Evolutionary conservation across 2,329 filamentous ascomycete species (phyloP), one percentile per base, ranked within the genome.

Genomic region (Fusarium azukiicola): DNA sequence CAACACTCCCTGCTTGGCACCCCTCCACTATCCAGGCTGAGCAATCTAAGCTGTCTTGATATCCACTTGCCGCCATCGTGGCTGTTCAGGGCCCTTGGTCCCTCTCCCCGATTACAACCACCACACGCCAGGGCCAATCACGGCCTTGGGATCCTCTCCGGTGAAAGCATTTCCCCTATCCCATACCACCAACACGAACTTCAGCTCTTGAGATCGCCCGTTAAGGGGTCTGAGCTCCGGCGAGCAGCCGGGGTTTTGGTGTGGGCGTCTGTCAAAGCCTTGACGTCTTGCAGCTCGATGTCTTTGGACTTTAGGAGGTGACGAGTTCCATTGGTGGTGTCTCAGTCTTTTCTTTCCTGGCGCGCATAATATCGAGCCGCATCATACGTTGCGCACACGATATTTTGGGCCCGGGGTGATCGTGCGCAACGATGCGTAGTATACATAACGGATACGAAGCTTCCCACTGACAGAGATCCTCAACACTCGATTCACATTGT

Each of bases 21-120:
- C 40, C 40, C 46, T 47, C 64, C 64, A 67, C 64, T 67, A 67
- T 67, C 46, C 64, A 47, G 64, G 64, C 64, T 67, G 64, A 67
- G 64, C 64, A 67, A 67, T 67, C 64, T 50, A 67, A 40, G 21
- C 46, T 50, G 32, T 46, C 64, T 21, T 66, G 40, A 47, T 47
- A 49, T 27, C 64, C 46, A 46, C 64, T 50, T 36, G 32, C 23
- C 44, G 32, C 32, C 44, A 40, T 49, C 47, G 64, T 67, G 64
- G 64, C 64, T 67, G 64, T 52, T 67, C 46, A 50, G 16, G 27
- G 40, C 23, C 27, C 64, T 40, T 40, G 14, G 32, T 49, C 32
- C 46, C 46, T 67, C 32, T 38, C 44, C 64, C 64, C 46, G 27
- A 67, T 47, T 38, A 67, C 64, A 49, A 67, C 64, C n/a, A 21